Conservation (phyloP, 495 filamentous ascomycete genomes). For the Amphirosellinia nigrospora region DNA sequence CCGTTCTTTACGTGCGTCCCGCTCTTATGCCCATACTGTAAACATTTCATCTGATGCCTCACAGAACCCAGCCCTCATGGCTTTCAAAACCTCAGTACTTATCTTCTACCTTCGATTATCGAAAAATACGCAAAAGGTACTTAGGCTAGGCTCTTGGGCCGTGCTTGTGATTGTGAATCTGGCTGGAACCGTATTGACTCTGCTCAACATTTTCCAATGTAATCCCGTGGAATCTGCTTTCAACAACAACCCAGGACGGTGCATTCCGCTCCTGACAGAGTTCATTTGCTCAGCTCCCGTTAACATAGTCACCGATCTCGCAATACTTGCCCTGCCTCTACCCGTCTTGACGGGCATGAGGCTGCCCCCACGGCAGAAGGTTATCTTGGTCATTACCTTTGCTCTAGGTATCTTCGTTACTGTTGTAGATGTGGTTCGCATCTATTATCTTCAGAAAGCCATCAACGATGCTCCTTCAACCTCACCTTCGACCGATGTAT, state of each 20-base stretch:
- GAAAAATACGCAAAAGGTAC: conserved; percentile 69
- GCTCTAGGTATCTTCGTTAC: conserved; percentile 84
- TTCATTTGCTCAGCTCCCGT: conserved; percentile 84
- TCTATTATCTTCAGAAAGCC: conserved; percentile 86
- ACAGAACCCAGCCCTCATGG: conserved; percentile 88
- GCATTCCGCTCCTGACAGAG: conserved; percentile 77
- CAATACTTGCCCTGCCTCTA: conserved; percentile 82
- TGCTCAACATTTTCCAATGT: conserved; percentile 91
- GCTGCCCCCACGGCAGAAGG: conserved; percentile 81
- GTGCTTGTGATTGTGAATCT: conserved; percentile 76
- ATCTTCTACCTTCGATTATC: conserved; percentile 85
- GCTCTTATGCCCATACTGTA: conserved; percentile 4
- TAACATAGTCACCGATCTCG: conserved; percentile 85
- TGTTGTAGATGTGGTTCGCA: conserved; percentile 84
- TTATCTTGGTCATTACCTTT: conserved; percentile 82
- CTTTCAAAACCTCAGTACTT: conserved; percentile 89
- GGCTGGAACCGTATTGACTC: conserved; percentile 77
- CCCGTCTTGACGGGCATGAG: conserved; percentile 86
- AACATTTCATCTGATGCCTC: conserved; percentile 14
- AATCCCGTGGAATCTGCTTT: conserved; percentile 70
- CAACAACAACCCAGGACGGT: conserved; percentile 56
- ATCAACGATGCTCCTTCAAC: conserved; percentile 40
- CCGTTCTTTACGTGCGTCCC: conserved; percentile 76
- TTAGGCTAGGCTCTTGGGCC: conserved; percentile 71
- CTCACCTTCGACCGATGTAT: conserved; percentile 33